phyloP scores from a whole-genome alignment of 352 stramenopile genomes.

The Globisporangium perplexum region DNA sequence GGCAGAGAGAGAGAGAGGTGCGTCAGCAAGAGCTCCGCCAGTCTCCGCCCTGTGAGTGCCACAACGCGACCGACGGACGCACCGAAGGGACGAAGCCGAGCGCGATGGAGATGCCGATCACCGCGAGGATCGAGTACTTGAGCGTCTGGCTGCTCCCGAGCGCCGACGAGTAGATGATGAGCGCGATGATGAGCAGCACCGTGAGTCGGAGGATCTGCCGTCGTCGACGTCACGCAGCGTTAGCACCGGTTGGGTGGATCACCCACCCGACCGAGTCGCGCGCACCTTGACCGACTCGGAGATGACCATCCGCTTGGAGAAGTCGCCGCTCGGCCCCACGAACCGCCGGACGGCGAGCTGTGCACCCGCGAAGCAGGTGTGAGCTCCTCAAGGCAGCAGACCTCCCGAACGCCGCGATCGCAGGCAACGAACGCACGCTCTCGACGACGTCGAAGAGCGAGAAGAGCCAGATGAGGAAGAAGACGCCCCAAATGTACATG shows the following conservation, averaged over 20 bases:
- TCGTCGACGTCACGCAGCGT: not conserved
- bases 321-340: constrained; percentile 72
- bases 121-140: constrained; percentile 80
- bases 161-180: constrained; percentile 84
- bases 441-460: constrained; percentile 87
- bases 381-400: too few species aligned
- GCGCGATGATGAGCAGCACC: constrained; percentile 66
- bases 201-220: constrained; percentile 67
- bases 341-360: constrained; percentile 74
- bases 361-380: not conserved
- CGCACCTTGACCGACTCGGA: constrained; percentile 83
- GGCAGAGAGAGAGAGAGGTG: not conserved
- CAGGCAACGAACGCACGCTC: constrained; percentile 37
- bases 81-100: constrained; percentile 83
- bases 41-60: too few species aligned
- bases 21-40: too few species aligned
- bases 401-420: too few species aligned
- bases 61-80: constrained; percentile 1
- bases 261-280: not conserved
- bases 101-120: constrained; percentile 79
- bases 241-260: not conserved
- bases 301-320: constrained; percentile 87
- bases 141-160: constrained; percentile 62
- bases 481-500: constrained; percentile 84
- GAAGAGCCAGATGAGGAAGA: constrained; percentile 88